Base-by-base conservation (phyloP, 2,329 filamentous ascomycete genomes). In the Pestalotiopsis sp. region DNA sequence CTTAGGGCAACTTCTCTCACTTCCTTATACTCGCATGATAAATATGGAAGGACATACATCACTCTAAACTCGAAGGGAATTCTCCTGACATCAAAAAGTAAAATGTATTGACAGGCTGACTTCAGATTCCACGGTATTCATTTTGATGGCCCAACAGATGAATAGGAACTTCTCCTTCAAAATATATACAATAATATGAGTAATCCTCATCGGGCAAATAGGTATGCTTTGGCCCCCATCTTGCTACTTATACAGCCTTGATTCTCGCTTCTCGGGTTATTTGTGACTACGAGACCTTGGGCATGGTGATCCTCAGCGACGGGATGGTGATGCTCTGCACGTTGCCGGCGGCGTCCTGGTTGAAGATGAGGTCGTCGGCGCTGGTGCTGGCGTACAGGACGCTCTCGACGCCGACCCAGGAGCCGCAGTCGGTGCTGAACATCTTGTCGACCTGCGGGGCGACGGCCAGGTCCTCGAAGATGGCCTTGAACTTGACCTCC, bases 361-460 rank as follows among this genome's bases (percentile, higher is more conserved):
- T 71, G 68, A 76, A 77, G 14, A 77, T 74, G 20, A 77, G 60
- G 57, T 76, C 75, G 17, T 77, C 75, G 69, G 75, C 69, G 23
- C 75, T 72, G 7, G 71, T 72, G 2, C 74, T 73, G 13, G 71
- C 75, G 31, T 77, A 77, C 59, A 75, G 75, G 13, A 77, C 72
- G 4, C 73, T 75, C 60, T 75, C 75, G 25, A 77, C 69, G 12
- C 73, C 72, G 23, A 76, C 73, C 75, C 75, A 77, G 1, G 73
- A 73, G 17, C 74, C 75, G 59, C 75, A 77, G 27, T 76, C 74
- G 5, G 70, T 81, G 73, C 70, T 85, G 75, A 74, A 84, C 71
- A 78, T 75, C n/a, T 72, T 73, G 11, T 71, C 68, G 1, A 72
- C 69, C 14, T 73, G 66, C 9, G 71, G 69, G 1, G 71, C 69